These are phyloP conservation scores for Solanum raphanifolium DNA, from an alignment of 257 asterid species.

Conservation along the genomic window DNA sequence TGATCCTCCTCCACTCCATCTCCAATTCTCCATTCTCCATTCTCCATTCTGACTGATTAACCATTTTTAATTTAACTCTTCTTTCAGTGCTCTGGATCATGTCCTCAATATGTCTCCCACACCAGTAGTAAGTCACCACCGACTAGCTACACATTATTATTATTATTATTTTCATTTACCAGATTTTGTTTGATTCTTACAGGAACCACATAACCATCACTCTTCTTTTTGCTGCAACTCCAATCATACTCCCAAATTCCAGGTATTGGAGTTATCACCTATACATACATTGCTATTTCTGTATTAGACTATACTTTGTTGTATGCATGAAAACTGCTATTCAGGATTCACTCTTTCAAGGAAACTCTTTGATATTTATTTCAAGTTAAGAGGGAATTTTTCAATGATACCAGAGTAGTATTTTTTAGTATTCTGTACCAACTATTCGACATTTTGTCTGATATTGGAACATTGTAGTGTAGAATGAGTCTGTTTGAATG, in stretches of 20 bases:
- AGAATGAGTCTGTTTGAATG: not conserved
- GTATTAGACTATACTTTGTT: not conserved
- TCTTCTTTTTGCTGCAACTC: slow-evolving; percentile 13
- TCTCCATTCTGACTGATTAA: not conserved
- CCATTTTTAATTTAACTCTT: not conserved
- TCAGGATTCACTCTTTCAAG: not conserved
- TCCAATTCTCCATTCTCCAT: not conserved
- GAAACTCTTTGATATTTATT: not conserved
- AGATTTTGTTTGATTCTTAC: not conserved
- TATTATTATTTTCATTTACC: not conserved
- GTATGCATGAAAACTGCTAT: not conserved
- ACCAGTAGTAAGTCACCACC: slow-evolving; percentile 29
- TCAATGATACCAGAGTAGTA: no score
- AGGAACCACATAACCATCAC: slow-evolving; percentile 4
- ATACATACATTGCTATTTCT: not conserved
- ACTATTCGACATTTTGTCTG: not conserved
- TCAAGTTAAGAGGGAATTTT: not conserved
- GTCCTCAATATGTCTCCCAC: slow-evolving; percentile 40
- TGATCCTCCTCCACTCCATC: not conserved
- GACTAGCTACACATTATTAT: not conserved
- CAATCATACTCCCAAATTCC: slow-evolving; percentile 8
- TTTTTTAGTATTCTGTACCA: not conserved
- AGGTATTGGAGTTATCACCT: slow-evolving; percentile 5
- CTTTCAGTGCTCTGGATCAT: slow-evolving; percentile 16
- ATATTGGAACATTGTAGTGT: not conserved